Evolutionary conservation across 441 rosid species (phyloP).

Genomic region (Adansonia madagascariensis): DNA sequence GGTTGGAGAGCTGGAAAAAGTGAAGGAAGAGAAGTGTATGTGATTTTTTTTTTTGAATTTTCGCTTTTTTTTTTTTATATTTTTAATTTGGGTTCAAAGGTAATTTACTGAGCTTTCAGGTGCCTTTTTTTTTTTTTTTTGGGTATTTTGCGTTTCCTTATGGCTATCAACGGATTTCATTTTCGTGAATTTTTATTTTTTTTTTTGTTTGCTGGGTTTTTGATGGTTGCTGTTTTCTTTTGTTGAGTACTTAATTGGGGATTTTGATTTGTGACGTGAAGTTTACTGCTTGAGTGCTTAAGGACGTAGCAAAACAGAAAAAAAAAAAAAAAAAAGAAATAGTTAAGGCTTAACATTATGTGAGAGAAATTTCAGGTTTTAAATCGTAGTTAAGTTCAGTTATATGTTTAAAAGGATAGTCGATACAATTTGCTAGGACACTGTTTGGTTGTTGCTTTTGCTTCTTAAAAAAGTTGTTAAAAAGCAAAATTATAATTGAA

Average conservation of each 20-base stretch:
- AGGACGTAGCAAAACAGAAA: background rate
- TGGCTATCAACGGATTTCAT: background rate
- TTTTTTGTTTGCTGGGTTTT: background rate
- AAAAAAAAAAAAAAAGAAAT: background rate
- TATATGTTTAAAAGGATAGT: background rate
- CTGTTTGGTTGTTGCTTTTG: background rate
- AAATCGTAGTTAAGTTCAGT: background rate
- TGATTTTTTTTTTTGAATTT: background rate
- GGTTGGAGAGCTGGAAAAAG: background rate
- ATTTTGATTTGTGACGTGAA: background rate
- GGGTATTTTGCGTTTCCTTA: background rate
- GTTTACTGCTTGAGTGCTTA: slow-evolving; percentile 3
- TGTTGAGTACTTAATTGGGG: background rate
- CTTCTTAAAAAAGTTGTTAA: background rate
- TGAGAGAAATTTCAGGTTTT: background rate
- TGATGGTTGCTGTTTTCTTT: background rate
- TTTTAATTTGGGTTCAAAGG: slow-evolving; percentile 14
- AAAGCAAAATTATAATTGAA: no score
- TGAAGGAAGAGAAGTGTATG: background rate
- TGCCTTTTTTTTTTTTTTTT: background rate
- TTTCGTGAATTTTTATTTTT: background rate
- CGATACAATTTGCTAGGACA: background rate
- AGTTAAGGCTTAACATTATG: background rate
- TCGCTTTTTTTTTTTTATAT: no score
- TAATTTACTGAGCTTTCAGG: background rate